Base-by-base conservation (phyloP, 768 basidiomycete species). In the Sistotremastrum niveocremeum region DNA sequence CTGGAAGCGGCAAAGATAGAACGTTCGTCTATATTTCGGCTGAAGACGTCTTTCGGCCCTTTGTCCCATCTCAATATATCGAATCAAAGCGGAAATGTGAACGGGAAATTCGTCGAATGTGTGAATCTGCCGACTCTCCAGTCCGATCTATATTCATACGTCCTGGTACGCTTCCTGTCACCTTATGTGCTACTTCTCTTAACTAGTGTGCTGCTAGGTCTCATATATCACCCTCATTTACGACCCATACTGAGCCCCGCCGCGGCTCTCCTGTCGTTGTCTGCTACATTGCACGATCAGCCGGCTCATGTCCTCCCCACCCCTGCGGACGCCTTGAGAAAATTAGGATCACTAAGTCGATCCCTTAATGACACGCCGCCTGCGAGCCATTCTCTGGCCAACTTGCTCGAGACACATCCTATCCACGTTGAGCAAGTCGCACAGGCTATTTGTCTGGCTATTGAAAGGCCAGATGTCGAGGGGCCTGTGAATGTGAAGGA, bases 361-460 rank as follows among this genome's bases (percentile, higher is more conserved):
- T 52, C 57, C 53, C 54, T 53, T 50, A 63, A 57, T 51, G 48
- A 48, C 34, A 52, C 62, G 46, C 62, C 65, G 28, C 76, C 75
- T 28, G 57, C 75, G 10, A 62, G 84, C 37, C 68, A 76, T 33
- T 79, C 83, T 2, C 64, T 91, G 34, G 84, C 88, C 5, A 84
- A 84, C 50, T 79, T 84, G 11, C 63, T 97, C 43, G 71, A 74
- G n/a, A 81, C 83, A 46, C 88, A 84, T 32, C 93, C 95, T 2
- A 77, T 98, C 38, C 94, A 98, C 57, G 90, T 97, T 20, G 95
- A 99, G 55, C 88, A 91, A 51, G 89, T 98, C 39, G 95, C 84
- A 3, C 77, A 81, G 54, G 87, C 90, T 1, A 73, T 89, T 5
- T 78, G 83, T 49, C 33, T 48, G n/a, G 51, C 62, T 12, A 69